Percentiles rank a stretch among this genome's conserved stretches.
These are phyloP conservation scores for Nitzschia sp. DNA, from an alignment of 108 stramenopile genomes.

Conservation along the genomic window DNA sequence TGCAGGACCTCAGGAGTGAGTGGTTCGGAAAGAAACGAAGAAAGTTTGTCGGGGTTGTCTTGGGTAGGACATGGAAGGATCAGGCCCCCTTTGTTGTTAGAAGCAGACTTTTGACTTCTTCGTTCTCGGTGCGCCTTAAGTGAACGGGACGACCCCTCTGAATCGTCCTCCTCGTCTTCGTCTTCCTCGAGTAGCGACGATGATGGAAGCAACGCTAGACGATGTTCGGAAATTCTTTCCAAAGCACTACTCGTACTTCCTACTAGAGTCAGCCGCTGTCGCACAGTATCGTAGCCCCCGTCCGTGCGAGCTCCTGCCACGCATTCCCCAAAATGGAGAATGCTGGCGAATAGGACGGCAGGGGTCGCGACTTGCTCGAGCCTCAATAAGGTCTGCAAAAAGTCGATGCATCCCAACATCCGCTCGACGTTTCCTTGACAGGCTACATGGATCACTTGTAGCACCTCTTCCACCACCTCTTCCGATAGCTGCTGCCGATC, in stretches of 20 bases:
- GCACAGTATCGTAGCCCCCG: slow-evolving; percentile 54
- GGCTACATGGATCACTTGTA: background rate
- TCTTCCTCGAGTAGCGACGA: background rate
- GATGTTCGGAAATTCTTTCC: background rate
- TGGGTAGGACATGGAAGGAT: no score
- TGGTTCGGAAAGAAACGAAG: background rate
- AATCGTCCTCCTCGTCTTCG: background rate
- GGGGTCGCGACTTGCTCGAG: slow-evolving; percentile 37
- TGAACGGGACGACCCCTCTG: background rate
- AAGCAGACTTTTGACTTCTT: background rate
- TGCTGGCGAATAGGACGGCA: slow-evolving; percentile 64
- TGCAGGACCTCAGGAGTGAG: slow-evolving; percentile 8
- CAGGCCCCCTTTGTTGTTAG: background rate
- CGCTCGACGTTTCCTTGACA: background rate
- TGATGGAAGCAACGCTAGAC: background rate
- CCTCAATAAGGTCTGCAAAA: background rate
- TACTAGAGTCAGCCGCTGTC: slow-evolving; percentile 22
- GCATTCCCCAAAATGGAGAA: slow-evolving; percentile 75
- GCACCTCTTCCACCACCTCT: background rate
- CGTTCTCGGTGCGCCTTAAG: no score
- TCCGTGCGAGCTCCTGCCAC: slow-evolving; percentile 45
- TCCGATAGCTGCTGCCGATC: background rate
- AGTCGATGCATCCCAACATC: slow-evolving; percentile 1
- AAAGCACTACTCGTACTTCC: background rate
- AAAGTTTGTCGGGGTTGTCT: no score